A percentile compares a stretch with the other conserved stretches of the same genome.
Evolutionary conservation across 148 eudicot species (phyloP).

Genomic region (Silene uniflora): DNA sequence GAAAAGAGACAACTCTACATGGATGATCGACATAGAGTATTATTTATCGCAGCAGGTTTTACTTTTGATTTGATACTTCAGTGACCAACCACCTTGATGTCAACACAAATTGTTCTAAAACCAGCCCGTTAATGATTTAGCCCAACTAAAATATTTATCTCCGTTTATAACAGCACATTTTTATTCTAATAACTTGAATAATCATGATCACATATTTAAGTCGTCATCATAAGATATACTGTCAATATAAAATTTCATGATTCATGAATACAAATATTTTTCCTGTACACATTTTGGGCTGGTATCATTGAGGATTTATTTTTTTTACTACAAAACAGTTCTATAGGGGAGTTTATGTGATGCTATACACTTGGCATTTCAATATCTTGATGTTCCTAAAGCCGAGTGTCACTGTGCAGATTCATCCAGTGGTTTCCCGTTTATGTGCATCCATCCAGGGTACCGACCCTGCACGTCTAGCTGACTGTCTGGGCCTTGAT

Average conservation of each 20-base stretch:
- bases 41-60: conserved; percentile 92
- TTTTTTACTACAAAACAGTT: too few species aligned
- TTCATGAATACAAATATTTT: not conserved
- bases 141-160: not conserved
- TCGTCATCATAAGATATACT: not conserved
- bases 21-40: conserved; percentile 94
- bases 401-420: conserved; percentile 42
- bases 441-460: conserved; percentile 97
- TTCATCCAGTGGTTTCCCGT: conserved; percentile 96
- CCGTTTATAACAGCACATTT: not conserved
- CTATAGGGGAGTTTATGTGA: not conserved
- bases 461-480: conserved; percentile 92
- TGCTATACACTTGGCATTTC: not conserved
- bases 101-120: not conserved
- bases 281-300: not conserved
- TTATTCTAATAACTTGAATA: not conserved
- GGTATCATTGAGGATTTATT: not conserved
- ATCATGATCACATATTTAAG: not conserved
- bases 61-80: conserved; percentile 5
- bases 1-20: conserved; percentile 59
- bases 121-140: not conserved
- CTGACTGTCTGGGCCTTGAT: conserved; percentile 95
- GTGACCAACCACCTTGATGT: not conserved
- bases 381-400: conserved; percentile 15
- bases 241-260: not conserved